Percentiles rank a stretch among this genome's conserved stretches.
Conservation (phyloP, 108 stramenopile species). For the Skeletonema potamos region DNA sequence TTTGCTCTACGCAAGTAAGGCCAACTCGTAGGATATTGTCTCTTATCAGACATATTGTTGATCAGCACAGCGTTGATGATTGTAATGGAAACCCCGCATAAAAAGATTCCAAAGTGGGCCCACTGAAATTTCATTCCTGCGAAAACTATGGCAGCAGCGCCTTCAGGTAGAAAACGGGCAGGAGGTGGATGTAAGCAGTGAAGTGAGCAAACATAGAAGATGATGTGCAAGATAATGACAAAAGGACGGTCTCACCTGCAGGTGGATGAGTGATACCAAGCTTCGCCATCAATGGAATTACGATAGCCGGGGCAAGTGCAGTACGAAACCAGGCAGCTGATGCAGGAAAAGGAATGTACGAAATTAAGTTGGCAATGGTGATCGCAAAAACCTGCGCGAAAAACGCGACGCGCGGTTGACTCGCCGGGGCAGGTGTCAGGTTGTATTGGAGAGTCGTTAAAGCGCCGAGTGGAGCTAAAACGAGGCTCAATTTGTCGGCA, state of each 20-base stretch:
- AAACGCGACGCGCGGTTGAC: slow-evolving; percentile 56
- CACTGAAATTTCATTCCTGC: slow-evolving; percentile 22
- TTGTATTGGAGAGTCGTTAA: slow-evolving; percentile 58
- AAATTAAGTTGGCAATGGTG: slow-evolving; percentile 16
- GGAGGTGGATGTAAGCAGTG: too few species aligned
- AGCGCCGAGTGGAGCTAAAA: slow-evolving; percentile 50
- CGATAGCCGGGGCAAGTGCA: slow-evolving; percentile 33
- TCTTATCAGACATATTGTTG: slow-evolving; percentile 55
- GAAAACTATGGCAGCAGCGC: slow-evolving; percentile 37
- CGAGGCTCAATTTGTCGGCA: slow-evolving; percentile 9
- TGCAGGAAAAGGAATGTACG: slow-evolving; percentile 26
- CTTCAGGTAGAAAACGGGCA: slow-evolving; percentile 57
- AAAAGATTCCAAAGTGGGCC: slow-evolving; percentile 22
- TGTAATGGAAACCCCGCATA: slow-evolving; percentile 34
- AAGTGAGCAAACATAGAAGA: too few species aligned
- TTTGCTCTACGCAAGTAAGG: slow-evolving; percentile 4
- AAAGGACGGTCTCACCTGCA: too few species aligned
- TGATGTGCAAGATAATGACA: too few species aligned
- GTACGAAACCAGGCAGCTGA: slow-evolving; percentile 29
- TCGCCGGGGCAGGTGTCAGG: slow-evolving; percentile 62
- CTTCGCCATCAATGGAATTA: slow-evolving; percentile 47
- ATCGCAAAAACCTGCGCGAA: slow-evolving; percentile 40
- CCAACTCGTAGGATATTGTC: slow-evolving; percentile 66
- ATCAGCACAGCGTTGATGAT: slow-evolving; percentile 42
- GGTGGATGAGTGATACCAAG: slow-evolving; percentile 57